Evolutionary conservation across 768 basidiomycete species (phyloP).

Genomic region (Amyloporia xantha): DNA sequence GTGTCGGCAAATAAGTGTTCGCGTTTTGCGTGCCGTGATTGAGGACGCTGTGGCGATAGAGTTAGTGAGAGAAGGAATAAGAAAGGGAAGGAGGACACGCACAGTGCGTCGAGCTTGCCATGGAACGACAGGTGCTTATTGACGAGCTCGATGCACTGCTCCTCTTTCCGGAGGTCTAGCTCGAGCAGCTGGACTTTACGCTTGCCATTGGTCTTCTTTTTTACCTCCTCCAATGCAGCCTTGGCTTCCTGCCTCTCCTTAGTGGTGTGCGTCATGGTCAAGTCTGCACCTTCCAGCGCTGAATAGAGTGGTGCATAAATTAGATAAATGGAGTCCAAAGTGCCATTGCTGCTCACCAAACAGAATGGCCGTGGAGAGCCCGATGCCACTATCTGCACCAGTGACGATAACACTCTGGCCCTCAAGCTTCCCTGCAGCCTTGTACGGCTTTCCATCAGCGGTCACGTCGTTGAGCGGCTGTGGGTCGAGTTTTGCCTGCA

Average conservation of each 20-base stretch:
- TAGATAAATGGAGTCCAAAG: not conserved
- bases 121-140: conserved; percentile 32
- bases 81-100: conserved; percentile 13
- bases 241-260: conserved; percentile 37
- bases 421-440: conserved; percentile 38
- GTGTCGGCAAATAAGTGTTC: conserved; percentile 29
- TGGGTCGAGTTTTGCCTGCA: conserved; percentile 27
- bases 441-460: conserved; percentile 39
- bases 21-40: conserved; percentile 41
- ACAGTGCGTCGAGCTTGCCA: conserved; percentile 35
- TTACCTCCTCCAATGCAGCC: conserved; percentile 30
- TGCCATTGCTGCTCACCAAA: conserved; percentile 19
- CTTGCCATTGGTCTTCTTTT: conserved; percentile 31
- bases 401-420: conserved; percentile 44
- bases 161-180: conserved; percentile 34
- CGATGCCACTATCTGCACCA: conserved; percentile 46
- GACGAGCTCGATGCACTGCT: conserved; percentile 31
- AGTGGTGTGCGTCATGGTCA: conserved; percentile 24
- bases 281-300: conserved; percentile 32
- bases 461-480: conserved; percentile 35
- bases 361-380: conserved; percentile 36
- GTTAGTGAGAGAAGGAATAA: not conserved
- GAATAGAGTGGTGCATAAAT: not conserved
- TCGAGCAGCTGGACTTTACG: conserved; percentile 31
- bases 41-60: conserved; percentile 32